Base-by-base conservation (phyloP, 495 filamentous ascomycete species). In the Penicillium canariense region DNA sequence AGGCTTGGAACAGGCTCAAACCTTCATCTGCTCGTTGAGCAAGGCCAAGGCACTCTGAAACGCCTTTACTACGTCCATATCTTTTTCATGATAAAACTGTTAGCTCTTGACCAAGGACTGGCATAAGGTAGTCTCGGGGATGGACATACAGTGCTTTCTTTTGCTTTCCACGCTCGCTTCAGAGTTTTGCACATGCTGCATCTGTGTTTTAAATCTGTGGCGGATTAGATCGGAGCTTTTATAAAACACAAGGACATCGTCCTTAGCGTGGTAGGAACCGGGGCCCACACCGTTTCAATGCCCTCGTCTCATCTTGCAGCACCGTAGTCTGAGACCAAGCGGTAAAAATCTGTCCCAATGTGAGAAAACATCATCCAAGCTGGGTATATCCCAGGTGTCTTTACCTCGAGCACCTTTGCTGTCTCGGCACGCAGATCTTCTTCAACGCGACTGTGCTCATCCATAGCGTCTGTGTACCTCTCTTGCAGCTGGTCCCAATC, bases 41-140 rank as follows among this genome's bases (percentile, higher is more conserved):
- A 93, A 78, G 6, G 84, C 82, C 22, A 93, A 71, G 43, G 89
- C 89, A 66, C 78, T 90, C 63, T 92, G 82, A 62, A 94, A 94
- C 26, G 89, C 89, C 59, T 83, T 80, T 9, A 94, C 87, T 35
- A 94, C 89, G 59, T 89, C 81, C 38, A 77, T 75, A 62, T 91
- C 88, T 90, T 60, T 1, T n/a, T 23, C 12, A 38, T 20, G 15
- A 20, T 17, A 34, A 25, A 32, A 17, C 4, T n/a, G 52, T 55
- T 14, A 58, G 52, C 25, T 20, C 15, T 15, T 32, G 15, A 26
- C n/a, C 20, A 25, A 17, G 28, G 7, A 27, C 9, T 32, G 18
- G 28, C 8, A 11, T 20, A 43, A 15, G 9, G 27, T 18, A 28
- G 5, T 18, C 14, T 22, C 3, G 6, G 12, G 35, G 26, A 15